phyloP scores from a whole-genome alignment of 371 early-diverging fungal genomes.

The Mycotypha africana region DNA sequence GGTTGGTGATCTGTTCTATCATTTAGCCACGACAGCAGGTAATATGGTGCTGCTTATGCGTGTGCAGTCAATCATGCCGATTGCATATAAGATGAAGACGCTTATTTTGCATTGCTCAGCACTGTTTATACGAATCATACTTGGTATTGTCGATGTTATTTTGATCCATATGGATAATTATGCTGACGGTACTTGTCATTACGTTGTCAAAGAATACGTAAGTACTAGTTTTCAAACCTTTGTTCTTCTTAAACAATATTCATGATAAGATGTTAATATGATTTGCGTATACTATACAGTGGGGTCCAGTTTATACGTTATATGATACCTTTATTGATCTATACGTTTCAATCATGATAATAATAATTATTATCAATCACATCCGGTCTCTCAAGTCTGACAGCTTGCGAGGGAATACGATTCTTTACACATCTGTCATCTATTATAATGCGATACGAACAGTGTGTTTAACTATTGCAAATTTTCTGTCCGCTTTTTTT shows the following conservation, averaged over 20 bases:
- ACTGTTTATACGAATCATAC: slow-evolving; percentile 8
- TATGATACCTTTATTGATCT: slow-evolving; percentile 33
- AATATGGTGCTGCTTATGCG: slow-evolving; percentile 21
- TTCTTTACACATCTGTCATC: slow-evolving; percentile 29
- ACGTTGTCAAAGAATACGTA: slow-evolving; percentile 25
- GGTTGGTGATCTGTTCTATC: slow-evolving; percentile 31
- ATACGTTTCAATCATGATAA: slow-evolving; percentile 33
- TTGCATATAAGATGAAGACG: slow-evolving; percentile 7
- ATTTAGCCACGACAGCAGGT: slow-evolving; percentile 34
- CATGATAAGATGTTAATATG: not conserved
- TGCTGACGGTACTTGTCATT: slow-evolving; percentile 18
- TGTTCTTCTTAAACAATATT: not conserved
- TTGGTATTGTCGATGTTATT: slow-evolving; percentile 27
- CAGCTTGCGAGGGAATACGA: slow-evolving; percentile 15
- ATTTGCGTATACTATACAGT: slow-evolving; percentile 12
- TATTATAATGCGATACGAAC: slow-evolving; percentile 31
- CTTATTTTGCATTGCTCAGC: slow-evolving; percentile 7
- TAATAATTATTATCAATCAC: slow-evolving; percentile 22
- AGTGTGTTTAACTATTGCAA: slow-evolving; percentile 24
- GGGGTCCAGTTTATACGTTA: slow-evolving; percentile 42
- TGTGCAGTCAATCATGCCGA: slow-evolving; percentile 26
- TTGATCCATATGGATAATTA: slow-evolving; percentile 10
- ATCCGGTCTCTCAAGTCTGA: slow-evolving; percentile 20
- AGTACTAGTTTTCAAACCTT: too few relatives aligned
- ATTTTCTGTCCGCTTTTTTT: slow-evolving; percentile 28